A percentile compares a stretch with the other conserved stretches of the same genome.
phyloP scores from a whole-genome alignment of 371 early-diverging fungal genomes.

The Zychaea mexicana region DNA sequence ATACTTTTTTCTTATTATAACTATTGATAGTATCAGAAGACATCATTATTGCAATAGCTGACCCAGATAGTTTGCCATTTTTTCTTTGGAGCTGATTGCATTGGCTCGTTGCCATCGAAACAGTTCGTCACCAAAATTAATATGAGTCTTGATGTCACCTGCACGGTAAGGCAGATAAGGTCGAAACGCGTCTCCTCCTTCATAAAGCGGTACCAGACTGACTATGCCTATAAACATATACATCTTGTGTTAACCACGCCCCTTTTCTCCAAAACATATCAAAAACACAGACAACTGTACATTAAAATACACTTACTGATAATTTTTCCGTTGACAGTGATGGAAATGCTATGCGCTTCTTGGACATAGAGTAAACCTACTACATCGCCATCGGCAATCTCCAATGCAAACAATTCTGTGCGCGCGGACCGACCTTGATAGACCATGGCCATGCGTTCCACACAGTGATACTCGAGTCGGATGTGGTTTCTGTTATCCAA shows the following conservation, averaged over 20 bases:
- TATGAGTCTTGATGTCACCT: conserved; percentile 15
- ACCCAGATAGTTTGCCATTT: conserved; percentile 17
- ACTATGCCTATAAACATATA: conserved; percentile 14
- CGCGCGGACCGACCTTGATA: conserved; percentile 8
- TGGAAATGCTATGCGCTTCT: conserved; percentile 6
- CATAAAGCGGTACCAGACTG: neutral
- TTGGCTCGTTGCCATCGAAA: conserved; percentile 21
- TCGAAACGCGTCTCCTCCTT: conserved; percentile 5
- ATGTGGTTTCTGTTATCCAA: conserved; percentile 11
- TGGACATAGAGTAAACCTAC: conserved; percentile 31
- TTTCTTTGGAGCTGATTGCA: conserved; percentile 15
- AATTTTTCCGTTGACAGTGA: conserved; percentile 16
- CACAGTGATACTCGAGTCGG: conserved; percentile 24
- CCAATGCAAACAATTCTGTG: conserved; percentile 22
- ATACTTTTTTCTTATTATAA: neutral
- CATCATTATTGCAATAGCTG: conserved; percentile 10
- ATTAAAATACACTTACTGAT: conserved; percentile 5
- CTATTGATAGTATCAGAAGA: too few relatives aligned
- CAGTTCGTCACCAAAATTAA: conserved; percentile 20
- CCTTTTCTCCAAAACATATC: too few relatives aligned
- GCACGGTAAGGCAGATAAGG: conserved; percentile 18
- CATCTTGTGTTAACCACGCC: too few relatives aligned
- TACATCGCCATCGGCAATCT: conserved; percentile 29
- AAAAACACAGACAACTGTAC: too few relatives aligned
- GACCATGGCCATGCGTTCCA: conserved; percentile 11